phyloP scores from a whole-genome alignment of 164 flowering plant genomes.

The Dillenia suffruticosa region DNA sequence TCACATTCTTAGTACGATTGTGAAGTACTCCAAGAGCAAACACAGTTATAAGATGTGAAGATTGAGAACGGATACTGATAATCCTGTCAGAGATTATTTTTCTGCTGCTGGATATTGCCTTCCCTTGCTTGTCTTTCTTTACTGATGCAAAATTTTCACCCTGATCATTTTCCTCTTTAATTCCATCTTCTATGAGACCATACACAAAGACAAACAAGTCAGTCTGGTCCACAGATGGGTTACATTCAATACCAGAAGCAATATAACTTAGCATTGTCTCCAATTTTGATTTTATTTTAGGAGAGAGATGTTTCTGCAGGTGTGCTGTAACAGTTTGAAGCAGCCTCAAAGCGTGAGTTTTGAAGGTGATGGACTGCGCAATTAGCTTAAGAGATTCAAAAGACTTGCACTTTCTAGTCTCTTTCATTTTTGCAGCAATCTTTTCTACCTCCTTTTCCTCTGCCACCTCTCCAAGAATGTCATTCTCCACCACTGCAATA shows the following conservation, averaged over 20 bases:
- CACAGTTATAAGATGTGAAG: conserved; percentile 62
- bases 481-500: conserved; percentile 63
- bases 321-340: conserved; percentile 59
- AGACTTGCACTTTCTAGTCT: conserved; percentile 73
- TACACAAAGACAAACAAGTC: conserved; percentile 70
- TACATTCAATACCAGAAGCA: conserved; percentile 74
- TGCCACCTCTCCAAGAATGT: conserved; percentile 87
- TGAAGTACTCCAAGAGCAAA: conserved; percentile 73
- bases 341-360: conserved; percentile 59
- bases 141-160: conserved; percentile 11
- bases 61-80: conserved; percentile 23
- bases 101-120: conserved; percentile 8
- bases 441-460: conserved; percentile 95
- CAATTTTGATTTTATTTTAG: conserved; percentile 62
- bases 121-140: conserved; percentile 1
- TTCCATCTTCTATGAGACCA: conserved; percentile 67
- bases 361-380: conserved; percentile 70
- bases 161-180: conserved; percentile 31
- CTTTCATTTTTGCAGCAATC: conserved; percentile 97
- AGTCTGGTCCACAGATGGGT: conserved; percentile 63
- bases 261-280: conserved; percentile 64
- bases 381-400: conserved; percentile 71
- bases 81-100: conserved; percentile 10
- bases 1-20: conserved; percentile 49
- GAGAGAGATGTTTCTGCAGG: conserved; percentile 60